Conservation (phyloP, 2,329 filamentous ascomycete species). For the Ascosphaera acerosa region DNA sequence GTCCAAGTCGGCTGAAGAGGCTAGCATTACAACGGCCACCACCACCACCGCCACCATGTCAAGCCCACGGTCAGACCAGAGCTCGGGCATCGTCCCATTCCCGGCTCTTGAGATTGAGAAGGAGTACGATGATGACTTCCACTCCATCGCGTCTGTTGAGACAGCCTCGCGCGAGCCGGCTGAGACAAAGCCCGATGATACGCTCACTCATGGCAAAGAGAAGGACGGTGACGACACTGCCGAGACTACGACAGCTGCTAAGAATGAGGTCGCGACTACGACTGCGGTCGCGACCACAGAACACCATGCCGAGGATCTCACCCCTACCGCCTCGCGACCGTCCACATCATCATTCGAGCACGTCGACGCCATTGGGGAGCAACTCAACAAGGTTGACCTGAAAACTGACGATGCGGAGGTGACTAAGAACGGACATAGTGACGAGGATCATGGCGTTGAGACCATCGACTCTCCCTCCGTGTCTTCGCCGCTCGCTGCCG, state of each 20-base stretch:
- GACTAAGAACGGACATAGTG: neutral
- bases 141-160: conserved; percentile 1
- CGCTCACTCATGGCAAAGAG: neutral
- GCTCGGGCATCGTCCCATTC: too few relatives aligned
- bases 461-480: neutral
- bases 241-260: neutral
- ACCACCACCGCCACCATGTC: too few relatives aligned
- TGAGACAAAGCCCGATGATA: neutral
- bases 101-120: too few relatives aligned
- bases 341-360: too few relatives aligned
- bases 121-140: conserved; percentile 1
- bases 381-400: too few relatives aligned
- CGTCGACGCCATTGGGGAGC: too few relatives aligned
- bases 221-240: neutral
- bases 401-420: too few relatives aligned
- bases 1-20: too few relatives aligned
- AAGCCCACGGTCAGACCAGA: too few relatives aligned
- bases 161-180: too few relatives aligned
- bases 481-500: neutral
- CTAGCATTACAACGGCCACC: too few relatives aligned
- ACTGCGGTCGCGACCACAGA: neutral
- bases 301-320: neutral
- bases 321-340: neutral
- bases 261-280: neutral
- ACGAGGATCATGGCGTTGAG: neutral